Conservation (phyloP, 78 protist species). For the Bodo saltans region DNA sequence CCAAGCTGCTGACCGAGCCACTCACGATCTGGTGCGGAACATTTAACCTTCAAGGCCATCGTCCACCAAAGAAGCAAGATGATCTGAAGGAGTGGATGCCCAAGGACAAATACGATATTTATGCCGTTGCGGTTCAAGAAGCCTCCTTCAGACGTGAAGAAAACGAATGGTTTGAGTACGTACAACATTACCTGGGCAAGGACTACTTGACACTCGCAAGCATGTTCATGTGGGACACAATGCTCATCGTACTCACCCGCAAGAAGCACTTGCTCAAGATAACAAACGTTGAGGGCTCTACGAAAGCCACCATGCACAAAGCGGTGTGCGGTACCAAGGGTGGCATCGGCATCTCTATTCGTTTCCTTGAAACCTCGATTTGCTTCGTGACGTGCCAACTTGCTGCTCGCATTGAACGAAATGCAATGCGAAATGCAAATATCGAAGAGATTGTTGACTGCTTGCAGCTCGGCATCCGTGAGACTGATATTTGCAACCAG, state of each 20-base stretch:
- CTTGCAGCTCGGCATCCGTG: slow-evolving; percentile 29
- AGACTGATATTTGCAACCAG: slow-evolving; percentile 27
- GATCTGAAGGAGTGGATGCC: slow-evolving; percentile 25
- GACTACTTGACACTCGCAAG: slow-evolving; percentile 42
- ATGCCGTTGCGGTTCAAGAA: slow-evolving; percentile 38
- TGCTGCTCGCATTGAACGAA: slow-evolving; percentile 31
- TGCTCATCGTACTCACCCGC: slow-evolving; percentile 20
- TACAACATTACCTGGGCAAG: slow-evolving; percentile 29
- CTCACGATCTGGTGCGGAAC: slow-evolving; percentile 33
- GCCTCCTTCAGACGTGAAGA: slow-evolving; percentile 4
- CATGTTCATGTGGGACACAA: slow-evolving; percentile 35
- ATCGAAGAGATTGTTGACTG: slow-evolving; percentile 22
- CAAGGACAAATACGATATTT: slow-evolving; percentile 31
- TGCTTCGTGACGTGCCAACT: slow-evolving; percentile 38
- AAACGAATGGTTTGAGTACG: slow-evolving; percentile 25
- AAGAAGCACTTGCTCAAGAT: slow-evolving; percentile 34
- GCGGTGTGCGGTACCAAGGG: slow-evolving; percentile 40
- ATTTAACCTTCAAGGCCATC: slow-evolving; percentile 30
- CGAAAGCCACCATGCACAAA: slow-evolving; percentile 37
- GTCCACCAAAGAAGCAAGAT: slow-evolving; percentile 11
- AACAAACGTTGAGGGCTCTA: slow-evolving; percentile 36
- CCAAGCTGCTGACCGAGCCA: slow-evolving; percentile 21
- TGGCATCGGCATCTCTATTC: slow-evolving; percentile 26
- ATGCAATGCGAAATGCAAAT: slow-evolving; percentile 31
- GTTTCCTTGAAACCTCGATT: slow-evolving; percentile 30